A percentile compares a stretch with the other conserved stretches of the same genome.
These are phyloP conservation scores for Dioscorea dumetorum DNA, from an alignment of 106 monocot species.

Conservation along the genomic window DNA sequence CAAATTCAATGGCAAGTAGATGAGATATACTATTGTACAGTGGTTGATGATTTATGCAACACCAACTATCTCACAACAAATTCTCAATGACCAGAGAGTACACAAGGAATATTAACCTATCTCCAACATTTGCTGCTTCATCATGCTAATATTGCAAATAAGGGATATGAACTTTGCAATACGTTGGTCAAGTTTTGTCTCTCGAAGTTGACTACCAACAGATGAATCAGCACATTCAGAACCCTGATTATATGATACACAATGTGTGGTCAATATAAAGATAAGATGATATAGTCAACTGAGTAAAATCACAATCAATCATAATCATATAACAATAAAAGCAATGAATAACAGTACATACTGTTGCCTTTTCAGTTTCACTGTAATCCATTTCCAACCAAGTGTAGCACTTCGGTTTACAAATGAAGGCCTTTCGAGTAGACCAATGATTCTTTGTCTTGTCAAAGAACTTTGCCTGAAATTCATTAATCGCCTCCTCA, in stretches of 20 bases:
- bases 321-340: constrained; percentile 4
- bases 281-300: not conserved
- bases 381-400: constrained; percentile 94
- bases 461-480: constrained; percentile 56
- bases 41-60: no score
- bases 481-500: constrained; percentile 53
- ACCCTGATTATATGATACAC: constrained; percentile 26
- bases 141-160: constrained; percentile 86
- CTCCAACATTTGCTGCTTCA: constrained; percentile 96
- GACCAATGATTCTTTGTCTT: constrained; percentile 81
- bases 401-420: constrained; percentile 52
- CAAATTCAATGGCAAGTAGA: no score
- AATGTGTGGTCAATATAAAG: not conserved
- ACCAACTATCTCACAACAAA: no score
- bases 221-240: constrained; percentile 15
- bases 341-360: constrained; percentile 9
- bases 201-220: constrained; percentile 30
- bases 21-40: no score
- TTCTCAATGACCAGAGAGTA: not conserved
- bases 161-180: constrained; percentile 82
- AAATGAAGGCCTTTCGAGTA: constrained; percentile 41
- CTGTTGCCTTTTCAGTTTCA: constrained; percentile 44
- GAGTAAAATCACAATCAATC: not conserved
- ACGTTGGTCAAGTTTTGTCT: constrained; percentile 74
- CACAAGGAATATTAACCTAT: constrained; percentile 48